Evolutionary conservation across 176 grass and related monocot genomes (phyloP), one percentile per base, ranked within the genome.

Genomic region (Triticum turgidum): DNA sequence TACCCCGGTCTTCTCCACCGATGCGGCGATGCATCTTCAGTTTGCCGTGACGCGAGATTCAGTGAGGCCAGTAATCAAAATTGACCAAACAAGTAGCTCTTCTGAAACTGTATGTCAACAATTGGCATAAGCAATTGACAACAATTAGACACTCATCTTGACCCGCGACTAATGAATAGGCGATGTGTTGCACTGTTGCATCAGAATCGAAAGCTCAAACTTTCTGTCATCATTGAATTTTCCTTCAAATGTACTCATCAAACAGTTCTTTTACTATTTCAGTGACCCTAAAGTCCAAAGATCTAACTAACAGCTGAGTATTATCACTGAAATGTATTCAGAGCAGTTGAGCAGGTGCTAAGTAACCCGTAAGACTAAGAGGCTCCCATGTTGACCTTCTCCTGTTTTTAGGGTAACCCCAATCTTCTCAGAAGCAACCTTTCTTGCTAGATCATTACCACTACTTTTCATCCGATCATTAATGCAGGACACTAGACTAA

Each of bases 211-310:
- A 87, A 67, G 20, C 11, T 80, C 61, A 75, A 17, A 47, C 51
- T 2, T 44, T 87, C 14, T 90, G 22, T 11, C 30, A 21, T 79
- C 13, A 37, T 79, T 33, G 32, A 45, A 11, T 78, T 90, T 85
- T 10, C 35, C 75, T 21, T 79, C 8, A 56, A 21, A 39, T 41
- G 56, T 25, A 76, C 42, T 30, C 73, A 30, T 59, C 7, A 21
- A 58, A 52, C 3, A 45, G 67, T 78, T 35, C 68, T 37, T 20
- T 66, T 69, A 56, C 11, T 27, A 41, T 58, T 72, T 73, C 54
- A 35, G 42, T 33, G 17, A 27, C 20, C 7, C 6, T 73, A 21
- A 21, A 67, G 9, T 47, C 33, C 54, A 90, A 49, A 69, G 1
- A 61, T 44, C 0, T 1, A 30, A 66, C 17, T 54, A 56, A 65